A percentile compares a stretch with the other conserved stretches of the same genome.
phyloP scores from a whole-genome alignment of 1,139 yeast species.

The Magnusiomyces tetraspermus region DNA sequence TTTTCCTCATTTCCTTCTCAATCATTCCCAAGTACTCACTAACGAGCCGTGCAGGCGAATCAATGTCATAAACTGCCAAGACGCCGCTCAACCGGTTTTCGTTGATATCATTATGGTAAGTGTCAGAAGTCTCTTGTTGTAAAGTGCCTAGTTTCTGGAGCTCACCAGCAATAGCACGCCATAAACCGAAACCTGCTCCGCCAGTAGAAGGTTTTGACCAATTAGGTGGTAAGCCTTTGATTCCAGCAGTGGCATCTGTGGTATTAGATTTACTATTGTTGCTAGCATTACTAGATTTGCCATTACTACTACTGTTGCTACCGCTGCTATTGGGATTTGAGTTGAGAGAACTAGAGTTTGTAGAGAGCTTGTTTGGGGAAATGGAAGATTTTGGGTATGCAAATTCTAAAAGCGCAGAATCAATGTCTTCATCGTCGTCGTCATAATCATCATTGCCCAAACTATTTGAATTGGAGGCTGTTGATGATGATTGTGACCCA shows the following conservation, averaged over 20 bases:
- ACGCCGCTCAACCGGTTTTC: constrained; percentile 13
- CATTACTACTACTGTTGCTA: neutral
- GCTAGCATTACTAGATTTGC: neutral
- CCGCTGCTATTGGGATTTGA: neutral
- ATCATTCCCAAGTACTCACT: neutral
- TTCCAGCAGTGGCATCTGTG: too few species aligned
- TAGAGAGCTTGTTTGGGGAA: too few species aligned
- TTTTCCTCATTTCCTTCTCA: neutral
- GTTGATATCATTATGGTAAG: constrained; percentile 8
- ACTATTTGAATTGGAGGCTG: too few species aligned
- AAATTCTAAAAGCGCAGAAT: neutral
- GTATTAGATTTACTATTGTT: too few species aligned
- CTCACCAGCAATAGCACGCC: constrained; percentile 16
- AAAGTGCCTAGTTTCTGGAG: constrained; percentile 9
- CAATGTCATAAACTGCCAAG: constrained; percentile 14
- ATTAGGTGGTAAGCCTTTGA: constrained; percentile 4
- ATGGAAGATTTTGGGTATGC: too few species aligned
- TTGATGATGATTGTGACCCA: too few species aligned
- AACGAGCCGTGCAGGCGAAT: constrained; percentile 8
- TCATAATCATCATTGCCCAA: too few species aligned
- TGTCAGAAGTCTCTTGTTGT: constrained; percentile 7
- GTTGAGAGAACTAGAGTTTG: too few species aligned
- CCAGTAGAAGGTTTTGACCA: constrained; percentile 1
- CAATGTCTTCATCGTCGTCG: neutral
- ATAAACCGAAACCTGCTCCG: constrained; percentile 10